phyloP scores from a whole-genome alignment of 2,329 filamentous ascomycete genomes.

The Beauveria australis region DNA sequence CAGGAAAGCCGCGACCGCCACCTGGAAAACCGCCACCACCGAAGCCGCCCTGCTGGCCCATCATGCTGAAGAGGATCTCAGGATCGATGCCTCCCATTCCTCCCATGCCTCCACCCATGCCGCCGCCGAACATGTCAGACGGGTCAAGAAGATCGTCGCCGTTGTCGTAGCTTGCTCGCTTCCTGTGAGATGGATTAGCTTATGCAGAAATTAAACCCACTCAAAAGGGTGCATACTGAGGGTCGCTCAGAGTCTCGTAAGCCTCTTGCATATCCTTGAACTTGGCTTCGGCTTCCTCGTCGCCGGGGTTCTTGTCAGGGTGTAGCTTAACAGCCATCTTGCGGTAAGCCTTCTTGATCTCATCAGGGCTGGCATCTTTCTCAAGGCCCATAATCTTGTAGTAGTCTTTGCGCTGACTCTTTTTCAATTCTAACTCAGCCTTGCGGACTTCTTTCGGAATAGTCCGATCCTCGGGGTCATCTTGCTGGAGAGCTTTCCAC shows the following conservation, averaged over 20 bases:
- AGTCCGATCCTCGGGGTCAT: slow-evolving; percentile 71
- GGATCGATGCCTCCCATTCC: slow-evolving; percentile 65
- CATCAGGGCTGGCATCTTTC: slow-evolving; percentile 73
- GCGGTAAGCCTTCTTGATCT: slow-evolving; percentile 96
- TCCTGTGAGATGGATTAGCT: slow-evolving; percentile 46
- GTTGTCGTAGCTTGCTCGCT: slow-evolving; percentile 83
- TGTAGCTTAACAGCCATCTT: slow-evolving; percentile 91
- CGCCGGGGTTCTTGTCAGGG: slow-evolving; percentile 93
- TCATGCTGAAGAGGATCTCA: slow-evolving; percentile 77
- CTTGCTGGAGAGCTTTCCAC: slow-evolving; percentile 77
- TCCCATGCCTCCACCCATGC: slow-evolving; percentile 58
- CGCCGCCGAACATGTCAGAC: slow-evolving; percentile 71
- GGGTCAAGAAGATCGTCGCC: slow-evolving; percentile 87
- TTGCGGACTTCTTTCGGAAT: slow-evolving; percentile 79
- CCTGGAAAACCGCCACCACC: slow-evolving; percentile 46
- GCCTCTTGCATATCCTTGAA: slow-evolving; percentile 99
- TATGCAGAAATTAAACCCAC: slow-evolving; percentile 5
- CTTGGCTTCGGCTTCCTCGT: slow-evolving; percentile 73
- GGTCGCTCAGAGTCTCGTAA: slow-evolving; percentile 89
- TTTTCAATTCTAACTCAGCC: slow-evolving; percentile 94
- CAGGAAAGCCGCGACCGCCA: slow-evolving; percentile 35
- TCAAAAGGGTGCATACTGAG: slow-evolving; percentile 55
- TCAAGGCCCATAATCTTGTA: slow-evolving; percentile 91
- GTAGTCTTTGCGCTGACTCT: slow-evolving; percentile 94
- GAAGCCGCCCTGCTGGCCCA: slow-evolving; percentile 57